phyloP scores from a whole-genome alignment of 2,329 filamentous ascomycete genomes.

The Fusarium longipes region DNA sequence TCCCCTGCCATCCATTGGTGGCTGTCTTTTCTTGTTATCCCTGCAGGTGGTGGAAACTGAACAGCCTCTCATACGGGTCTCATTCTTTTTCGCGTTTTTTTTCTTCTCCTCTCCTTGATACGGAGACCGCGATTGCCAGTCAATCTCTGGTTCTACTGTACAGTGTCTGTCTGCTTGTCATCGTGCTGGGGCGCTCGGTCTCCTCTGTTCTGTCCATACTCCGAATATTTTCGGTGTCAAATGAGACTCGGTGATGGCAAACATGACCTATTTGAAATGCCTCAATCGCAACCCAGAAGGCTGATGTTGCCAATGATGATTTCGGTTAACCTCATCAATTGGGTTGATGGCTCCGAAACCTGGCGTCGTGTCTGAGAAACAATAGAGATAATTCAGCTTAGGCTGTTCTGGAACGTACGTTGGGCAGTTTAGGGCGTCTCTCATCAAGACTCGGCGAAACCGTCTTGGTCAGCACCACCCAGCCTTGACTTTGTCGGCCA shows the following conservation, averaged over 20 bases:
- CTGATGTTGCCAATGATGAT: slow-evolving; percentile 7
- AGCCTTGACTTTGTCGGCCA: slow-evolving; percentile 27
- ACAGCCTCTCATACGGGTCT: slow-evolving; percentile 11
- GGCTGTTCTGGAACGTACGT: slow-evolving; percentile 40
- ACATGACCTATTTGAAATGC: slow-evolving; percentile 9
- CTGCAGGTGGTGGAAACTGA: slow-evolving; percentile 31
- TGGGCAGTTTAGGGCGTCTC: slow-evolving; percentile 22
- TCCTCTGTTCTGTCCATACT: slow-evolving; percentile 6
- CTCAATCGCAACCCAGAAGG: slow-evolving; percentile 19
- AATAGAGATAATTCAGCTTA: slow-evolving; percentile 17
- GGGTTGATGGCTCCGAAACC: slow-evolving; percentile 21
- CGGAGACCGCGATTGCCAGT: slow-evolving; percentile 14
- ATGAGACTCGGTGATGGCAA: slow-evolving; percentile 21
- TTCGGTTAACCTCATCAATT: slow-evolving; percentile 28
- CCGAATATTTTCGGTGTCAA: slow-evolving; percentile 37
- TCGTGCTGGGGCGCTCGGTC: slow-evolving; percentile 3
- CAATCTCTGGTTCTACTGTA: slow-evolving; percentile 10
- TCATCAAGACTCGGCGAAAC: slow-evolving; percentile 28
- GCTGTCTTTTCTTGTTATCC: slow-evolving; percentile 29
- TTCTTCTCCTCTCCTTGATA: not conserved
- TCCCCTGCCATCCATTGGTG: slow-evolving; percentile 24
- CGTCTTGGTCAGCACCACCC: slow-evolving; percentile 30
- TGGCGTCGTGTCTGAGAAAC: slow-evolving; percentile 17
- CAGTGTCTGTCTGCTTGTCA: not conserved
- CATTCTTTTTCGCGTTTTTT: slow-evolving; percentile 2